Base-by-base conservation (phyloP, 768 basidiomycete genomes). In the Leccinellum albellum region DNA sequence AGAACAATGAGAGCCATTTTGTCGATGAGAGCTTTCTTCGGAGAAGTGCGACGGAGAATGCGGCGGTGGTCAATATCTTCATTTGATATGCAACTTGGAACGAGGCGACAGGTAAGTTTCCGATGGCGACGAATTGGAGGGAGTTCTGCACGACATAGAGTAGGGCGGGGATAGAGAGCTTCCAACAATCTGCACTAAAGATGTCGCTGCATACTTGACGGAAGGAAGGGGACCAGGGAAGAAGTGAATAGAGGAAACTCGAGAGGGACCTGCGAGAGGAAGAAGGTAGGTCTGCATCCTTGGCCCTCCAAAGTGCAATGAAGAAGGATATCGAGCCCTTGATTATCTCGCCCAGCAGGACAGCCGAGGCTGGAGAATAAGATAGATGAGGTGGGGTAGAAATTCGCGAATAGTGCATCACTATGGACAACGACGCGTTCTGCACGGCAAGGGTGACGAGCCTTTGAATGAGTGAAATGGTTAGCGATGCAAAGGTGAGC, bases 61-160 rank as follows among this genome's bases (percentile, higher is more conserved):
- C 92, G 21, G 94, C 95, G 15, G 94, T 98, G 50, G 94, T 98
- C 55, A 98, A 81, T 70, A 98, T 98, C 74, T 98, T 98, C 94
- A 98, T 95, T 74, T 98, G 94, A 71, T 98, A 96, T 9, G 91
- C 91, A 60, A 98, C 94, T 71, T 98, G 96, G 76, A 98, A 99
- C 3, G 96, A 93, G 14, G 97, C 96, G 53, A 94, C 95, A 37
- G 93, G 92, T 56, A 99, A 84, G 74, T 99, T 98, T 62, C 85
- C 84, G 59, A 96, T 88, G 23, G 97, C 97, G 62, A 97, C 92
- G 73, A 96, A 99, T 73, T 98, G 97, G 23, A 99, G 84, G 37
- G 91, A 90, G 72, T 98, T 98, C 74, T 98, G 93, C n/a, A 96
- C 82, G 61, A 94, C 87, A 66, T 97, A 98, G 62, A 98, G 87